A percentile compares a stretch with the other conserved stretches of the same genome.
phyloP scores from a whole-genome alignment of 768 basidiomycete genomes.

The Pleurotus giganteus region DNA sequence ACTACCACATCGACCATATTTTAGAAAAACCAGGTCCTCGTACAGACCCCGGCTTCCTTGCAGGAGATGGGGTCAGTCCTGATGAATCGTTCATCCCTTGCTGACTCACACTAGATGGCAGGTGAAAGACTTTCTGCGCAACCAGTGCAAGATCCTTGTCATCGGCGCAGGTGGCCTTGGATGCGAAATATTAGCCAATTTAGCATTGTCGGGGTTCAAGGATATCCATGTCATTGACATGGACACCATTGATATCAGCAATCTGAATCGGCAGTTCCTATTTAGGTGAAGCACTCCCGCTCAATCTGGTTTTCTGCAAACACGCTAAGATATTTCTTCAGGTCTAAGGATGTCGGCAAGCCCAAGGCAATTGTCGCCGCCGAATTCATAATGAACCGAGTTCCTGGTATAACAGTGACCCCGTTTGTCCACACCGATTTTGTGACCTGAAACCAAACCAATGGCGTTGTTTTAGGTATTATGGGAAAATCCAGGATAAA shows the following conservation, averaged over 20 bases:
- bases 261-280: conserved; percentile 96
- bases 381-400: conserved; percentile 94
- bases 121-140: conserved; percentile 87
- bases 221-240: conserved; percentile 99
- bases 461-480: conserved; percentile 56
- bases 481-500: conserved; percentile 98
- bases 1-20: conserved; percentile 83
- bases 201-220: conserved; percentile 95
- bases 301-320: background rate
- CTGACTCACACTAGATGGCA: conserved; percentile 26
- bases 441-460: background rate
- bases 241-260: conserved; percentile 99
- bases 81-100: background rate
- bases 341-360: conserved; percentile 87
- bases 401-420: conserved; percentile 94
- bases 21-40: conserved; percentile 86
- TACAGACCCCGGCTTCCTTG: conserved; percentile 79
- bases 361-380: conserved; percentile 94
- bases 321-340: conserved; percentile 25
- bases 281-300: conserved; percentile 65
- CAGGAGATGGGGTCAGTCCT: conserved; percentile 70
- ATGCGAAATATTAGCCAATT: conserved; percentile 95
- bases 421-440: conserved; percentile 57
- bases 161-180: conserved; percentile 98
- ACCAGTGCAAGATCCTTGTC: conserved; percentile 88